phyloP scores from a whole-genome alignment of 306 rosid species.

The Cicer arietinum region DNA sequence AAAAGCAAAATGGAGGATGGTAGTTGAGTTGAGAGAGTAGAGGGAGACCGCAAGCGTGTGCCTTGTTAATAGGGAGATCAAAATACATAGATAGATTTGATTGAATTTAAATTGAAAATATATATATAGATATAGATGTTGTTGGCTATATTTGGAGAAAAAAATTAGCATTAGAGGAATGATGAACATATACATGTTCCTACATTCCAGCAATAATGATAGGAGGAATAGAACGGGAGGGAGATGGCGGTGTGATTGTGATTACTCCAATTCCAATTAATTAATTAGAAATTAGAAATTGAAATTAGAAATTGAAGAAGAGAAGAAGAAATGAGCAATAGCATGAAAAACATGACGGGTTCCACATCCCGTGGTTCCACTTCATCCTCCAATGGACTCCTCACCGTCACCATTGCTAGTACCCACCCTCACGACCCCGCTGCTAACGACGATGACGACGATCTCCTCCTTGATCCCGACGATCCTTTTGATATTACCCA shows the following conservation, averaged over 20 bases:
- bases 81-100: not conserved
- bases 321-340: not conserved
- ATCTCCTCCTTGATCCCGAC: constrained; percentile 30
- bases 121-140: not conserved
- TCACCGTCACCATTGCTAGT: constrained; percentile 42
- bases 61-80: not conserved
- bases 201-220: not conserved
- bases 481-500: constrained; percentile 79
- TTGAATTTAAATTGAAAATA: not conserved
- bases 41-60: not conserved
- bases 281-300: not conserved
- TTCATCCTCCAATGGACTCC: constrained; percentile 60
- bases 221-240: constrained; percentile 10
- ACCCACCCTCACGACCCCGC: constrained; percentile 24
- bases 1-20: not conserved
- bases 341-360: constrained; percentile 36
- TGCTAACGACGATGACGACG: constrained; percentile 32
- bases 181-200: not conserved
- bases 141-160: not conserved
- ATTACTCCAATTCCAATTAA: not conserved
- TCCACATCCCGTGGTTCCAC: constrained; percentile 64
- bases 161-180: no score
- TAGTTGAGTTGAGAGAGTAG: not conserved
- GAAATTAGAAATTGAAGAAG: not conserved
- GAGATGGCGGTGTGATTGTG: not conserved